A percentile compares a stretch with the other conserved stretches of the same genome.
These are phyloP conservation scores for Thraustotheca clavata DNA, from an alignment of 352 stramenopile genomes.

Conservation along the genomic window DNA sequence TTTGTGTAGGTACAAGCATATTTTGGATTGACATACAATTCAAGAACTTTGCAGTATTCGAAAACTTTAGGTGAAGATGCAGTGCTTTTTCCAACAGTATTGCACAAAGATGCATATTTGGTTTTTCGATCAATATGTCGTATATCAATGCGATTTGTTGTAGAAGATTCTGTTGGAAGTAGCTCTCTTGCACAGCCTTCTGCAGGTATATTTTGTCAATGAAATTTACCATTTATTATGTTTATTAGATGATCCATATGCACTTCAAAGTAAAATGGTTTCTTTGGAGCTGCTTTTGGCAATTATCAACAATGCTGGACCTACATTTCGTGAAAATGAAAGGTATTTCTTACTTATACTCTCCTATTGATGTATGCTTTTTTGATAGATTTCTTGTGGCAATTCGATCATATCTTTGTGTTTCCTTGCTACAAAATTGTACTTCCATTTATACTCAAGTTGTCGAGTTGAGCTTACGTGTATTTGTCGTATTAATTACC, in stretches of 20 bases:
- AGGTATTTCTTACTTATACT: slow-evolving; percentile 26
- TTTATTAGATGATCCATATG: slow-evolving; percentile 82
- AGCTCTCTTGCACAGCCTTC: background rate
- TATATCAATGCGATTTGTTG: slow-evolving; percentile 86
- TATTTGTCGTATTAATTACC: slow-evolving; percentile 95
- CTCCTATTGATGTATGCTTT: background rate
- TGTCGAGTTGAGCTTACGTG: slow-evolving; percentile 94
- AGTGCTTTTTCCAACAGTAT: slow-evolving; percentile 87
- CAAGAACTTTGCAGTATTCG: background rate
- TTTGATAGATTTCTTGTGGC: slow-evolving; percentile 92
- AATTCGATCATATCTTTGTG: slow-evolving; percentile 95
- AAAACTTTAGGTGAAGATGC: background rate
- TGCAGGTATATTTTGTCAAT: background rate
- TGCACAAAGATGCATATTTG: slow-evolving; percentile 97
- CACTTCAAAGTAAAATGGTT: slow-evolving; percentile 95
- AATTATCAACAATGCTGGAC: slow-evolving; percentile 95
- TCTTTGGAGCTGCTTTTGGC: slow-evolving; percentile 95
- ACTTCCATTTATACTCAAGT: slow-evolving; percentile 95
- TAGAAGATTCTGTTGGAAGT: slow-evolving; percentile 75
- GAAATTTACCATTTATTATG: slow-evolving; percentile 15
- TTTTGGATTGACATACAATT: slow-evolving; percentile 1
- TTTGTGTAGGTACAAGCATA: background rate
- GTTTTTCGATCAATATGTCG: slow-evolving; percentile 96
- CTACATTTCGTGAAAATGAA: slow-evolving; percentile 90
- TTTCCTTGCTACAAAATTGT: slow-evolving; percentile 97